These are phyloP conservation scores for Gentiana straminea DNA, from an alignment of 257 asterid species.

Conservation along the genomic window DNA sequence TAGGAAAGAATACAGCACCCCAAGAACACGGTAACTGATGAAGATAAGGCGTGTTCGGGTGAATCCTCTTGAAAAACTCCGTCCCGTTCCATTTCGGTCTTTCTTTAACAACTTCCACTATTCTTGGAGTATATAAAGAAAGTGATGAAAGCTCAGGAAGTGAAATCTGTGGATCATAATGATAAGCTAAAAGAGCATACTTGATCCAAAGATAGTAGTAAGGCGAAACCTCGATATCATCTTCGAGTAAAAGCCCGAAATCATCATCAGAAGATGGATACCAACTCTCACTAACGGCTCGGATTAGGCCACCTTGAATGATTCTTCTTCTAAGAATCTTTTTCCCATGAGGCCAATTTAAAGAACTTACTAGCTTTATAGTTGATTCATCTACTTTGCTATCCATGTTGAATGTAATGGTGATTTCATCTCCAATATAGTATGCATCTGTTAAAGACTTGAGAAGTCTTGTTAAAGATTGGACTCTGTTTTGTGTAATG, in stretches of 20 bases:
- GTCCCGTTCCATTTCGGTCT: conserved; percentile 94
- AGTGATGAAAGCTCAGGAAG: conserved; percentile 82
- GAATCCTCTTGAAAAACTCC: conserved; percentile 54
- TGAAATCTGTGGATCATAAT: conserved; percentile 78
- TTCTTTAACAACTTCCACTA: conserved; percentile 91
- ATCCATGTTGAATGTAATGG: conserved; percentile 85
- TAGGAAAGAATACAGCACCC: conserved; percentile 95
- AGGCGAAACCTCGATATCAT: conserved; percentile 90
- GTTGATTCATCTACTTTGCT: conserved; percentile 79
- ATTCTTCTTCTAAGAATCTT: conserved; percentile 64
- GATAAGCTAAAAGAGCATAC: conserved; percentile 67
- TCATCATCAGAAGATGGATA: conserved; percentile 84
- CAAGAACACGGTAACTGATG: conserved; percentile 94
- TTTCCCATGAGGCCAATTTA: conserved; percentile 82
- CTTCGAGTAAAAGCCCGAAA: conserved; percentile 78
- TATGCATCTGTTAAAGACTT: conserved; percentile 64
- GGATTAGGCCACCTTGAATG: conserved; percentile 89
- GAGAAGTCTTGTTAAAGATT: conserved; percentile 60
- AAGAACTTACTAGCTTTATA: conserved; percentile 48
- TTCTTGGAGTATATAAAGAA: conserved; percentile 81
- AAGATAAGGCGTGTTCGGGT: conserved; percentile 90
- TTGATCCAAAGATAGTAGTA: conserved; percentile 90
- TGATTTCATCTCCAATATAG: conserved; percentile 70
- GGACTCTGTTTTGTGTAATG: conserved; percentile 68
- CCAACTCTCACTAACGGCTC: conserved; percentile 96